A percentile compares a stretch with the other conserved stretches of the same genome.
Conservation (phyloP, 768 basidiomycete genomes). For the Mycena albidolilacea region DNA sequence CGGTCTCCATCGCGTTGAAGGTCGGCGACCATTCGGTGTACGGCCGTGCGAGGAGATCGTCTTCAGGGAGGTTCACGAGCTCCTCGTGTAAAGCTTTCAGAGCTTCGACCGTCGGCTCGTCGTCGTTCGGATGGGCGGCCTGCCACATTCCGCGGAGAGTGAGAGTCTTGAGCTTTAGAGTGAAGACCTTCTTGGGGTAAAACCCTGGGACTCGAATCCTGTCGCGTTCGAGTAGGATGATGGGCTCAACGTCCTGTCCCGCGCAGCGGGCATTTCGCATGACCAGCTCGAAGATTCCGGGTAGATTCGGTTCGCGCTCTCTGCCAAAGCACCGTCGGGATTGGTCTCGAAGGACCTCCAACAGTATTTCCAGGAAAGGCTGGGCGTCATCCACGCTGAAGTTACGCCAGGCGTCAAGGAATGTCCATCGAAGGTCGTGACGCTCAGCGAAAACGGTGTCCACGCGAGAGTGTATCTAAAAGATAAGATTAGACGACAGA, state of each 20-base stretch:
- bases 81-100: conserved; percentile 21
- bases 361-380: not conserved
- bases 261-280: conserved; percentile 11
- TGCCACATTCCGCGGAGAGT: conserved; percentile 26
- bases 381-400: not conserved
- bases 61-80: conserved; percentile 22
- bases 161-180: conserved; percentile 13
- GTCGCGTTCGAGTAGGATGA: conserved; percentile 1
- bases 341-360: conserved; percentile 16
- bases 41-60: conserved; percentile 15
- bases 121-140: conserved; percentile 20
- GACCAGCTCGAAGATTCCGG: conserved; percentile 28
- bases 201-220: not conserved
- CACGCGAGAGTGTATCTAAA: conserved; percentile 23
- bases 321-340: not conserved
- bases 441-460: conserved; percentile 4
- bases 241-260: not conserved
- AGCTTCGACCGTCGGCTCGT: conserved; percentile 16
- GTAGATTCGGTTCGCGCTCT: conserved; percentile 20
- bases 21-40: conserved; percentile 20
- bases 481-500: not conserved
- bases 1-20: conserved; percentile 20
- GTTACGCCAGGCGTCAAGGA: not conserved
- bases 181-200: not conserved
- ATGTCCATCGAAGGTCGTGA: not conserved